Evolutionary conservation across 169 alveolate species (phyloP).

Genomic region (Plasmodium adleri): DNA sequence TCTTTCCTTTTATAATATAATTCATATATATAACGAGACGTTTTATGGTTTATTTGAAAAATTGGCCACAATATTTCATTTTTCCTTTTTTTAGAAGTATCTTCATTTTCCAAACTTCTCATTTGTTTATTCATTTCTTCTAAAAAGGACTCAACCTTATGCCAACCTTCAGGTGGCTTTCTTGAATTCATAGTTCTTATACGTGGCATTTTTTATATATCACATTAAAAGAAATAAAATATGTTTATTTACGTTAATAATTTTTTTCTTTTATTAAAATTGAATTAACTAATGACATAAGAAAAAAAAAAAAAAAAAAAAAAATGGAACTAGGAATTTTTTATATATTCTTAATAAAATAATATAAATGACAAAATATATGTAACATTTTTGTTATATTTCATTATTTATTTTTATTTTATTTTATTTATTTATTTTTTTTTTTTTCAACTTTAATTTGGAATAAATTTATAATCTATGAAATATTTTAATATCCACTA

Average conservation of each 20-base stretch:
- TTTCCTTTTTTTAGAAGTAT: constrained; percentile 96
- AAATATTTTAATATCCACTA: too few species aligned
- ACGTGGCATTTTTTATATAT: constrained; percentile 76
- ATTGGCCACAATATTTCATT: constrained; percentile 98
- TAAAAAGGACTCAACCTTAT: constrained; percentile 92
- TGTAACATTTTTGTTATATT: too few species aligned
- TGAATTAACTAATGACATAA: too few species aligned
- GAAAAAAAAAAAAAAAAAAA: too few species aligned
- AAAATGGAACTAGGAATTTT: too few species aligned
- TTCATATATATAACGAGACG: constrained; percentile 96
- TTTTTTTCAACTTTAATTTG: too few species aligned
- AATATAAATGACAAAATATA: too few species aligned
- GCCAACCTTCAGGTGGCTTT: constrained; percentile 97
- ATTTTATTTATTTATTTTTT: too few species aligned
- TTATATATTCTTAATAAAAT: too few species aligned
- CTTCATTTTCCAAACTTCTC: constrained; percentile 96
- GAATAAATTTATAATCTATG: too few species aligned
- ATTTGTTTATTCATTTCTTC: constrained; percentile 93
- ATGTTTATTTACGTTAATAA: neutral
- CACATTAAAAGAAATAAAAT: neutral
- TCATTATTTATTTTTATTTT: too few species aligned
- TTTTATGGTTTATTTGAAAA: constrained; percentile 96
- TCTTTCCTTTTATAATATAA: constrained; percentile 93
- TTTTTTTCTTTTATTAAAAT: neutral
- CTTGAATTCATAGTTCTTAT: constrained; percentile 86